Evolutionary conservation across 2,329 filamentous ascomycete species (phyloP), one percentile per base, ranked within the genome.

Genomic region (Celoporthe dispersa): DNA sequence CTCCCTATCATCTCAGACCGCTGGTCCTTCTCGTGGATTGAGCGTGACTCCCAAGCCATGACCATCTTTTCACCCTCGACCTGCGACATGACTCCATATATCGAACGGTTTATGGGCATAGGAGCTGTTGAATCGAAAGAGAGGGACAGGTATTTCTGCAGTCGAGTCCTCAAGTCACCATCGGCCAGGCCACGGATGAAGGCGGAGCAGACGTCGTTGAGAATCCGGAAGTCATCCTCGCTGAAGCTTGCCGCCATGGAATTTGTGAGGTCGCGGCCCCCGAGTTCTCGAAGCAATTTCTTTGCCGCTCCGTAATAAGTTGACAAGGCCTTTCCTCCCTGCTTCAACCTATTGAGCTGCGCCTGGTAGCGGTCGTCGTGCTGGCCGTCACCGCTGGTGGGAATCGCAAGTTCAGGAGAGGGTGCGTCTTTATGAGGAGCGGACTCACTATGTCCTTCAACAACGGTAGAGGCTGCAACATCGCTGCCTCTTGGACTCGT

Each of bases 101-200:
- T 82, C 3, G 87, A 86, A 53, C 86, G 84, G 69, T 80, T 69
- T 8, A 31, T 41, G 6, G 71, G 59, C 55, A 62, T 77, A 7
- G 78, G 73, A 2, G 72, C 66, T 2, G 76, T 75, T 0, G 75
- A 67, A 19, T 76, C 76, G 39, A 82, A 81, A 7, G 78, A 76
- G 8, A 89, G 80, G 2, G 87, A 88, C n/a, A 79, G 80, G 67
- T 84, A 86, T 5, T 72, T 75, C 51, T 79, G 73, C 2, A 91
- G 76, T 6, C 83, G 81, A n/a, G 76, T 69, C 65, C 80, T 82
- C 57, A 91, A 78, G 25, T 76, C 72, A 33, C 78, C 55, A 72
- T 89, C 85, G 3, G 78, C 75, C 28, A 91, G 82, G 6, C 89
- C 89, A 1, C 79, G 74, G 3, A 90, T 78, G 73, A 90, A 90